Evolutionary conservation across 441 rosid genomes (phyloP), one percentile per base, ranked within the genome.

Genomic region (Gossypium aridum): DNA sequence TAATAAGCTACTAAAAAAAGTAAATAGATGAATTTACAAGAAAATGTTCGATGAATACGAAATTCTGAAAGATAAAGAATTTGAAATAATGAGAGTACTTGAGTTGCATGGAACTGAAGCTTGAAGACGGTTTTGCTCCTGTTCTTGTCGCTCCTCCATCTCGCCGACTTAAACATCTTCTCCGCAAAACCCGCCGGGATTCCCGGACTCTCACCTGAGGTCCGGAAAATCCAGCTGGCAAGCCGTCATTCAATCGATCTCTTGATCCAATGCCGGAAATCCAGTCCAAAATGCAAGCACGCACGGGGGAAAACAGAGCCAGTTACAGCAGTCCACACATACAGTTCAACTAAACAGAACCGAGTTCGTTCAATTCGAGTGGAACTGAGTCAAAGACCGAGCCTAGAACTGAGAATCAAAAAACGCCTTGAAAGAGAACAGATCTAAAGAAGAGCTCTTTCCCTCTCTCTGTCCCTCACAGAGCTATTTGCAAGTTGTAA

Each of bases 61-160:
- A 10, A 3, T 47, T 14, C 12, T 8, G 23, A 28, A 69, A 19
- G 26, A 14, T 43, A 56, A n/a, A 28, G 47, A 55, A 31, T 45
- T 54, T 20, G 16, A 68, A 19, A 14, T 12, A 22, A 19, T 28
- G 57, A 69, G 14, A 39, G 16, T 70, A 45, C 97, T 86, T 90
- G 93, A 86, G 93, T 90, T 37, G 89, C 92, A 64, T 87, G 91
- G 75, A 94, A 92, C 89, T 87, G 91, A 69, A 94, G 80, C 80
- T 89, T 91, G 86, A 92, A 91, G 34, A 87, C 87, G 13, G 83
- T 86, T 83, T 87, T 92, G 89, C 88, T 82, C 89, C 78, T 90
- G 87, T 86, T 87, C 92, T 85, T 92, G 60, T 94, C 95, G 74
- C 79, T 83, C 80, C 95, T 83, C 97, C 97, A 88, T 83, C 92